Evolutionary conservation across 2,329 filamentous ascomycete genomes (phyloP), one percentile per base, ranked within the genome.

Genomic region (Alternaria sp.): DNA sequence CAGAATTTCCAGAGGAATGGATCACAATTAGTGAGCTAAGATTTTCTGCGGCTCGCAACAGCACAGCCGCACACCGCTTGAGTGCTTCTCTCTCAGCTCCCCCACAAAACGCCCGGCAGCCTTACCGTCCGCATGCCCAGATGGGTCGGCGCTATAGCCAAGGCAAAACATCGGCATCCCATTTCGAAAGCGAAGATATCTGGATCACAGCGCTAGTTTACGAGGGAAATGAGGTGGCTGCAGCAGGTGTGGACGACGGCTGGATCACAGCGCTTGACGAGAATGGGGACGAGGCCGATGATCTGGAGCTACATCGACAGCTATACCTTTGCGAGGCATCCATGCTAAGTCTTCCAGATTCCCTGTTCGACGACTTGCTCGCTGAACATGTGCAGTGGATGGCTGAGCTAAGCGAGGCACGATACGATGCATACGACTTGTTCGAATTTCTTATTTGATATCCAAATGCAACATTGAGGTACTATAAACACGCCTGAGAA

Each of bases 381-480:
- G 31, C 28, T 28, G 17, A 29, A 17, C 60, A 63, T 36, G 29
- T 37, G 24, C 40, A 58, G 33, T 63, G 60, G 56, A 62, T 62
- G 60, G 33, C 17, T 8, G 54, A 60, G 21, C 14, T 37, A 14
- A 28, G 31, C 17, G 39, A 59, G 7, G 34, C 51, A 7, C 52
- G 48, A n/a, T 21, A 28, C 23, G 33, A 51, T 11, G 37, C 5
- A 10, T 44, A 48, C 11, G 41, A 53, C 42, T 5, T 36, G 17
- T 45, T 28, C 17, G 44, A 45, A 17, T 54, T 24, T 31, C 44
- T 50, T 28, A 26, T 44, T 26, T 54, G 26, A 53, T 42, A 31
- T 17, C 11, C 14, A 36, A 50, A 14, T 21, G 51, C 31, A 10
- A 28, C 23, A 14, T 31, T 23, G 10, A 17, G 14, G 39, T 41